phyloP scores from a whole-genome alignment of 2,329 filamentous ascomycete genomes.

The Nothopassalora personata region DNA sequence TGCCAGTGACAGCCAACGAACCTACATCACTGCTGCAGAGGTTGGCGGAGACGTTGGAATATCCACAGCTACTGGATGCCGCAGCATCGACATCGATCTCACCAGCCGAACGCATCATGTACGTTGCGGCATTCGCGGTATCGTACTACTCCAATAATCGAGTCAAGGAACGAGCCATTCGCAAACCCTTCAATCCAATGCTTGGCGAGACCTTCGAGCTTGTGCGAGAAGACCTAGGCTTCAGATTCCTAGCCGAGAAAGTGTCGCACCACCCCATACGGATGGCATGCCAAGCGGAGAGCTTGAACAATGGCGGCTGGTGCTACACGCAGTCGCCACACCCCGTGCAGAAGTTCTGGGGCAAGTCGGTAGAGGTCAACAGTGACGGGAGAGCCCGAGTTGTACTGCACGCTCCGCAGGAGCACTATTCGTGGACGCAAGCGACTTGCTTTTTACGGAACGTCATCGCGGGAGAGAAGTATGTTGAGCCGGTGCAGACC shows the following conservation, averaged over 20 bases:
- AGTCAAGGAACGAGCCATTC: conserved; percentile 82
- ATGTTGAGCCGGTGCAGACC: conserved; percentile 86
- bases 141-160: conserved; percentile 77
- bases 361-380: conserved; percentile 89
- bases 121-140: conserved; percentile 84
- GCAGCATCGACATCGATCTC: conserved; percentile 50
- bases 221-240: conserved; percentile 78
- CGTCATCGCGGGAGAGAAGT: conserved; percentile 96
- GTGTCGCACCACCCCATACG: conserved; percentile 88
- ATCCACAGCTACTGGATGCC: conserved; percentile 74
- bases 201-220: conserved; percentile 94
- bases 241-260: conserved; percentile 91
- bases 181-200: conserved; percentile 96
- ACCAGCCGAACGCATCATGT: conserved; percentile 67
- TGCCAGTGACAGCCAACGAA: conserved; percentile 96
- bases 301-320: conserved; percentile 59
- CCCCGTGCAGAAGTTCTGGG: conserved; percentile 97
- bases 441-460: conserved; percentile 91
- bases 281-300: conserved; percentile 87
- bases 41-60: conserved; percentile 84
- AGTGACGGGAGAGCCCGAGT: conserved; percentile 84
- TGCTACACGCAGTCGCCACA: conserved; percentile 80
- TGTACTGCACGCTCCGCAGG: conserved; percentile 61
- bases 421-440: conserved; percentile 81
- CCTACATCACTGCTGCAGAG: conserved; percentile 83